A percentile compares a stretch with the other conserved stretches of the same genome.
Evolutionary conservation across 2,329 filamentous ascomycete genomes (phyloP).

Genomic region (Ceratocystis eucalypticola): DNA sequence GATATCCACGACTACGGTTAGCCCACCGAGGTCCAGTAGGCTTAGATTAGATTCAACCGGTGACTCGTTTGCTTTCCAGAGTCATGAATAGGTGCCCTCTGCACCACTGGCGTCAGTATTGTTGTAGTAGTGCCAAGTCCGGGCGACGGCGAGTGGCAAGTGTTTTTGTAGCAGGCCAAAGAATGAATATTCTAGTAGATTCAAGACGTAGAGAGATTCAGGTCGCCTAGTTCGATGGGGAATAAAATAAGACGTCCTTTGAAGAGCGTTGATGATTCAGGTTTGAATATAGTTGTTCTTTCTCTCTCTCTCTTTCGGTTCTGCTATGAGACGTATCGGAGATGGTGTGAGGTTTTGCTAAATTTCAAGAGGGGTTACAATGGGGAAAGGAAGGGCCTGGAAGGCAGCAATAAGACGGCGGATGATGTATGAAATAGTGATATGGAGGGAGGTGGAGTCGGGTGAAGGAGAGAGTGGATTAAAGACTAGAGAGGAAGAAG

Average conservation of each 20-base stretch:
- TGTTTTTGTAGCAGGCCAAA: background rate
- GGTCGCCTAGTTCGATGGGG: background rate
- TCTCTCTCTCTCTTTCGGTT: background rate
- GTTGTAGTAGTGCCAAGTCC: conserved; percentile 9
- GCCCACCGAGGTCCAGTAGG: conserved; percentile 9
- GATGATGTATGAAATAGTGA: background rate
- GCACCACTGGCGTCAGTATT: conserved; percentile 17
- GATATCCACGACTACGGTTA: conserved; percentile 83
- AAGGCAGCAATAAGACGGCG: background rate
- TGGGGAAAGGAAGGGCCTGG: background rate
- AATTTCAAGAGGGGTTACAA: background rate
- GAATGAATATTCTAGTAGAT: background rate
- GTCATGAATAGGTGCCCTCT: conserved; percentile 17
- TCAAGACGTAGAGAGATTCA: background rate
- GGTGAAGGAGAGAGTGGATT: background rate
- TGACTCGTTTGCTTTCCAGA: conserved; percentile 6
- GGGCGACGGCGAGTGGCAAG: background rate
- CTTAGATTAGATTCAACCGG: background rate
- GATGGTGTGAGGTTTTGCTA: background rate
- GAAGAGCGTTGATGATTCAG: background rate
- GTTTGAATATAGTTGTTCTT: background rate
- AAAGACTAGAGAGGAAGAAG: background rate
- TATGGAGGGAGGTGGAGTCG: background rate
- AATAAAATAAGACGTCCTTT: background rate
- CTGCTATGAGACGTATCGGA: background rate